These are phyloP conservation scores for Karstenula rhodostoma DNA, from an alignment of 2,329 filamentous ascomycete genomes.

Conservation along the genomic window DNA sequence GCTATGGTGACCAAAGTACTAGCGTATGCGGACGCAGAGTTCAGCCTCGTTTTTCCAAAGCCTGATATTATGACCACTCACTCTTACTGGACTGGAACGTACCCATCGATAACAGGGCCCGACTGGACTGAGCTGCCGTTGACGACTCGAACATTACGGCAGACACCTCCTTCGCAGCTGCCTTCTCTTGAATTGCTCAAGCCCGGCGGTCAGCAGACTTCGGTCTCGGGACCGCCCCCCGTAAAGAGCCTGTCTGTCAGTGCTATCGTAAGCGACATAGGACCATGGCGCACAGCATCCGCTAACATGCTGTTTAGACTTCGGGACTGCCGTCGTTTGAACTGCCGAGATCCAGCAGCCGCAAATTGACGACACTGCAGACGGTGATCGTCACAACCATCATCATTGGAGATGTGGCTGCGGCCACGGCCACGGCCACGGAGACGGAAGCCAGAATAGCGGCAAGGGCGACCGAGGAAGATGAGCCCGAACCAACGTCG, in stretches of 20 bases:
- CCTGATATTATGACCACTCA: conserved; percentile 39
- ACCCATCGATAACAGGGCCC: conserved; percentile 37
- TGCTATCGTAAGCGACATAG: not conserved
- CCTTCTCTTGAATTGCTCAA: conserved; percentile 28
- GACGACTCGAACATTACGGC: conserved; percentile 34
- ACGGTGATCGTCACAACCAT: conserved; percentile 20
- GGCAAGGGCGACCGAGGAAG: conserved; percentile 3
- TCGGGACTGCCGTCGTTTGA: conserved; percentile 30
- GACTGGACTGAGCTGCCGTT: conserved; percentile 32
- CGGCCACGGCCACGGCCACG: conserved; percentile 12
- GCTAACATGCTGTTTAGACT: conserved; percentile 18
- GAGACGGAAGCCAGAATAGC: not conserved
- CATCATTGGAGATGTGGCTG: conserved; percentile 5
- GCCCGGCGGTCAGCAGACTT: conserved; percentile 27
- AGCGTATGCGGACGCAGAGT: conserved; percentile 29
- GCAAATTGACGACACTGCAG: not conserved
- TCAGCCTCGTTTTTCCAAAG: conserved; percentile 42
- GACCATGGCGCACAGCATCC: conserved; percentile 21
- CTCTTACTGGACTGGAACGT: conserved; percentile 44
- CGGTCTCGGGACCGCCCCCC: not conserved
- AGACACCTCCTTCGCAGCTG: conserved; percentile 32
- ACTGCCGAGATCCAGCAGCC: conserved; percentile 19
- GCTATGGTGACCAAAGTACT: conserved; percentile 35
- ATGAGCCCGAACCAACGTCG: conserved; percentile 24
- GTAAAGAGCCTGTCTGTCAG: not conserved